A percentile compares a stretch with the other conserved stretches of the same genome.
These are phyloP conservation scores for Lodderomyces beijingensis DNA, from an alignment of 1,139 yeast genomes.

Conservation along the genomic window DNA sequence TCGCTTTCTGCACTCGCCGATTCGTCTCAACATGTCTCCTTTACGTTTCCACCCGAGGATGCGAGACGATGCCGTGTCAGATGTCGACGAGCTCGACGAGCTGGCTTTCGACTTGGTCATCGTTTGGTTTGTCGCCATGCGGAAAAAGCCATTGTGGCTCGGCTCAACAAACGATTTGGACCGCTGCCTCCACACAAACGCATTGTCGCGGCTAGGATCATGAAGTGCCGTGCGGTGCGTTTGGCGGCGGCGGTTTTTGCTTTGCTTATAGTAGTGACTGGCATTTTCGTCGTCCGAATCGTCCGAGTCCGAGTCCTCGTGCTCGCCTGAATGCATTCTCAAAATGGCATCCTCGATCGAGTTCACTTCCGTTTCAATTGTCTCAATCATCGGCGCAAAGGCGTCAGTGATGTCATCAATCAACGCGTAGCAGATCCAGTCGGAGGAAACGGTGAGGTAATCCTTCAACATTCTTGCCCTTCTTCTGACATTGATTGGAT, in stretches of 20 bases:
- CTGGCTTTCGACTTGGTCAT: slow-evolving; percentile 4
- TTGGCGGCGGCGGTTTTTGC: slow-evolving; percentile 1
- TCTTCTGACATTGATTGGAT: slow-evolving; percentile 91
- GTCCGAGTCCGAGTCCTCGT: slow-evolving; percentile 38
- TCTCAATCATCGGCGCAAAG: slow-evolving; percentile 92
- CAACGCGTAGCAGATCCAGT: slow-evolving; percentile 95
- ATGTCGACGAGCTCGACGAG: slow-evolving; percentile 20
- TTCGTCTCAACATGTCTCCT: slow-evolving; percentile 90
- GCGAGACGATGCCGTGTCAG: slow-evolving; percentile 44
- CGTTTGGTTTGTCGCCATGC: neutral
- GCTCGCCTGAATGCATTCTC: slow-evolving; percentile 72
- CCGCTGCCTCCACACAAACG: slow-evolving; percentile 36
- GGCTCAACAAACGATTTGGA: slow-evolving; percentile 39
- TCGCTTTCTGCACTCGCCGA: slow-evolving; percentile 91
- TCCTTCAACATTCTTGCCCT: slow-evolving; percentile 85
- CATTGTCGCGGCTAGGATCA: slow-evolving; percentile 15
- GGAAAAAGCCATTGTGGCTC: slow-evolving; percentile 10
- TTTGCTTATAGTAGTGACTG: neutral
- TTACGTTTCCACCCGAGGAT: slow-evolving; percentile 80
- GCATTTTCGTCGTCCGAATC: slow-evolving; percentile 27
- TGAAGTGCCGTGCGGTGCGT: slow-evolving; percentile 1
- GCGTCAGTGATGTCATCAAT: slow-evolving; percentile 97
- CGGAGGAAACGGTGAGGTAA: slow-evolving; percentile 84
- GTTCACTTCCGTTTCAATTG: slow-evolving; percentile 90
- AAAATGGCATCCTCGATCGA: slow-evolving; percentile 87